Evolutionary conservation across 805 yeast genomes (phyloP).

Genomic region (Lachancea cidri): DNA sequence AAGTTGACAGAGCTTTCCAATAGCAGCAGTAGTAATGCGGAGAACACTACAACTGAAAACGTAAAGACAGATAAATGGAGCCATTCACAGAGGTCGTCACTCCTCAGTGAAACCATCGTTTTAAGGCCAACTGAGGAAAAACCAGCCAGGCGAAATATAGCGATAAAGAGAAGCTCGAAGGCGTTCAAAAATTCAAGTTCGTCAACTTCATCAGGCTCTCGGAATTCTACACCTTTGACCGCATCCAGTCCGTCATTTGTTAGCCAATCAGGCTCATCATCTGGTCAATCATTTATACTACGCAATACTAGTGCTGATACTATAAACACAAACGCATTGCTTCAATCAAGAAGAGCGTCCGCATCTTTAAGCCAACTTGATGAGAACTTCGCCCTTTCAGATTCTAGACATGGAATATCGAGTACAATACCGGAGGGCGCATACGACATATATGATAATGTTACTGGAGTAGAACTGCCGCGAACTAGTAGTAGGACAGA

Average conservation of each 20-base stretch:
- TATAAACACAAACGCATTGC: slow-evolving; percentile 6
- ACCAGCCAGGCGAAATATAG: neutral
- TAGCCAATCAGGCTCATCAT: neutral
- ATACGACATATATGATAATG: no score
- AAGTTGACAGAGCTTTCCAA: slow-evolving; percentile 1
- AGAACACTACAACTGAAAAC: neutral
- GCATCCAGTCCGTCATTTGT: neutral
- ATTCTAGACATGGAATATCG: neutral
- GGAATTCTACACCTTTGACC: slow-evolving; percentile 1
- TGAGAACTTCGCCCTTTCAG: neutral
- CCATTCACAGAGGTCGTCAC: neutral
- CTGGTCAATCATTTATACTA: neutral
- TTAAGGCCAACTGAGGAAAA: neutral
- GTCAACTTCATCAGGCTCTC: neutral
- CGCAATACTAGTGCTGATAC: slow-evolving; percentile 8
- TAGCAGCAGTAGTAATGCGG: neutral
- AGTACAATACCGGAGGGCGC: no score
- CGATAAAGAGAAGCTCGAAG: neutral
- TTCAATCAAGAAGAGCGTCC: slow-evolving; percentile 1
- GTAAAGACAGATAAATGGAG: neutral
- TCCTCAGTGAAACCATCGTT: neutral
- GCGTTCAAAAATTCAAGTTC: neutral
- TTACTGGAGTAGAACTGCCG: neutral
- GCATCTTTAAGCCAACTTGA: neutral
- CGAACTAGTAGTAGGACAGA: neutral